Base-by-base conservation (phyloP, 2,329 filamentous ascomycete genomes). In the Cercospora beticola region DNA sequence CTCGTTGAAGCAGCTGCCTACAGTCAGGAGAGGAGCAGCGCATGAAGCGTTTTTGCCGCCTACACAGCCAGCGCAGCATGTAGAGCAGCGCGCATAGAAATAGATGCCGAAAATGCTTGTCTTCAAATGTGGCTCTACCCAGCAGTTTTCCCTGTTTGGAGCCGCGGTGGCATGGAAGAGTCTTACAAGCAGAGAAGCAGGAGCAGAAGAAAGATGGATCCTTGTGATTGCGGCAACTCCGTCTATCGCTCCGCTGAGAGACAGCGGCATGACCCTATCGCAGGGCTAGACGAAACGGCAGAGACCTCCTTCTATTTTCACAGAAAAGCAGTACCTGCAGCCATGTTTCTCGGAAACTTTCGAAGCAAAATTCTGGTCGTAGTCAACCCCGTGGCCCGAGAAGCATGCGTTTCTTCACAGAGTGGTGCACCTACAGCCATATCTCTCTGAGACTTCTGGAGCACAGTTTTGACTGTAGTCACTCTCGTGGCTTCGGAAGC, bases 61-160 rank as follows among this genome's bases (percentile, higher is more conserved):
- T 43, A 64, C 62, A 8, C 46, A 64, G 21, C 49, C 30, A 4
- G 62, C 62, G 33, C 49, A 64, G 52, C 62, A 64, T 43, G 49
- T 64, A 18, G 62, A 64, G 62, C 49, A 64, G 49, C 49, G 33
- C 6, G 62, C 49, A 21, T 64, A 64, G 62, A 31, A 10, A 49
- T 23, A 23, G 43, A 49, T 49, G 18, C 23, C 10, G 18, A 49
- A 21, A 43, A 43, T 0, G 16, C 36, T n/a, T 43, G 16, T 4
- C 36, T 9, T 3, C 36, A 3, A n/a, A 7, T 3, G 3, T 3
- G 16, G 3, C 16, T 7, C 36, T 43, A 3, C 6, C 36, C 3
- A 43, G 16, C 36, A n/a, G 9, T n/a, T 9, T n/a, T 2, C 16
- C 3, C 4, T 3, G 2, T 43, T 7, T n/a, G 16, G 16, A 3